phyloP scores from a whole-genome alignment of 2,329 filamentous ascomycete genomes.

The Alternaria longipes region DNA sequence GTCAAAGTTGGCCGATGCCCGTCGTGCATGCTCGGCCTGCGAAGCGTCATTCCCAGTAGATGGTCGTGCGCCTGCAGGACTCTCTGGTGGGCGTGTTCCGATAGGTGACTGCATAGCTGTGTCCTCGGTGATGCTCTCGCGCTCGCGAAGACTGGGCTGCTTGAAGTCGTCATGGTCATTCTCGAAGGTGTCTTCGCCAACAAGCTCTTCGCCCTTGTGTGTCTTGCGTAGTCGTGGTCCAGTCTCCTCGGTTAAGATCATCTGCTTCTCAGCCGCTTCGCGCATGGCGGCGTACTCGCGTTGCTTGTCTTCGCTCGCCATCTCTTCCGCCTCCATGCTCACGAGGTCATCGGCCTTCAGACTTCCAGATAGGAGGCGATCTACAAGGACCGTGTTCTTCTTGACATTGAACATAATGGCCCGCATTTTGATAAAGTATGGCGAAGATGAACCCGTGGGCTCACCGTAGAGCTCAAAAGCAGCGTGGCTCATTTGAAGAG shows the following conservation, averaged over 20 bases:
- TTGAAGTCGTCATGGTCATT: conserved; percentile 37
- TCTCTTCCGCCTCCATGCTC: conserved; percentile 88
- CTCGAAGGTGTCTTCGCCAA: conserved; percentile 72
- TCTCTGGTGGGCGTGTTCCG: conserved; percentile 30
- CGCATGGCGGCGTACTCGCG: conserved; percentile 78
- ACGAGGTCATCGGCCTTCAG: conserved; percentile 80
- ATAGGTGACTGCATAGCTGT: conserved; percentile 27
- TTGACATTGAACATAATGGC: conserved; percentile 87
- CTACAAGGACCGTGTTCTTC: conserved; percentile 80
- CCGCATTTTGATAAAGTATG: conserved; percentile 73
- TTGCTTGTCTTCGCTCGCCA: conserved; percentile 91
- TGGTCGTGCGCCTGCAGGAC: conserved; percentile 25
- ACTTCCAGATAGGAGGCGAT: conserved; percentile 75
- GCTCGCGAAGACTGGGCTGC: conserved; percentile 37
- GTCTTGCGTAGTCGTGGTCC: conserved; percentile 85
- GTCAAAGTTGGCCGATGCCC: conserved; percentile 75
- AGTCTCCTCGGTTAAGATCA: conserved; percentile 76
- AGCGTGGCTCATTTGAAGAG: conserved; percentile 80
- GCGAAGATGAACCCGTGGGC: conserved; percentile 52
- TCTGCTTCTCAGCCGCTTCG: conserved; percentile 80
- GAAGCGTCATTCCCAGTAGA: conserved; percentile 50
- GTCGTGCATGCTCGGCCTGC: conserved; percentile 50
- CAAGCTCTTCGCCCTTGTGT: conserved; percentile 92
- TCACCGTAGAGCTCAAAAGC: conserved; percentile 66
- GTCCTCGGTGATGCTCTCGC: conserved; percentile 39